Percentiles rank a stretch among this genome's conserved stretches.
phyloP scores from a whole-genome alignment of 2,329 filamentous ascomycete species.

The Alternaria gansuensis region DNA sequence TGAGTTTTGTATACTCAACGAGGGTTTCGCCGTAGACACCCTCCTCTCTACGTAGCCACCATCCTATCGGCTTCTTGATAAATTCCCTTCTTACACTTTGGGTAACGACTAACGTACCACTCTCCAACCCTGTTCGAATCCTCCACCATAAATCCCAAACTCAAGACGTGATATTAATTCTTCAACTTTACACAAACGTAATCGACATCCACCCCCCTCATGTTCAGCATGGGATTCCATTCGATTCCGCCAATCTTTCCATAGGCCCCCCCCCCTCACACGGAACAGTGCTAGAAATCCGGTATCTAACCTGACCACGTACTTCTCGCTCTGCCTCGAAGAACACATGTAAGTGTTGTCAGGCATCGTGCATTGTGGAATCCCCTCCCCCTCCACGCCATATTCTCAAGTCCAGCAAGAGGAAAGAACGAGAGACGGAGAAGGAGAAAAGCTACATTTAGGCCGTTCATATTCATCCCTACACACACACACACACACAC shows the following conservation, averaged over 20 bases:
- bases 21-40: neutral
- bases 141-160: no score
- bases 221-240: no score
- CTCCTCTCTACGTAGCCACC: neutral
- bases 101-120: neutral
- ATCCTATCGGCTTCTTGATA: neutral
- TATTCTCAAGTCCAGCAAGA: neutral
- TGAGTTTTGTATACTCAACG: neutral
- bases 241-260: no score
- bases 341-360: no score
- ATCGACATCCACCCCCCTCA: no score
- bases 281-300: no score
- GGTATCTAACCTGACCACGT: no score
- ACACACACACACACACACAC: neutral
- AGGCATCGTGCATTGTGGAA: no score
- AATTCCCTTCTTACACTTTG: neutral
- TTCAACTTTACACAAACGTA: no score
- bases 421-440: neutral
- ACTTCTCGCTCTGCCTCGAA: no score
- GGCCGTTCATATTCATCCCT: constrained; percentile 5
- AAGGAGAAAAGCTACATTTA: neutral
- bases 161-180: no score
- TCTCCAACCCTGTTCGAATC: neutral
- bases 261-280: no score
- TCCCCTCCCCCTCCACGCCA: neutral